phyloP scores from a whole-genome alignment of 2,329 filamentous ascomycete genomes.

The Pyrenophora seminiperda region DNA sequence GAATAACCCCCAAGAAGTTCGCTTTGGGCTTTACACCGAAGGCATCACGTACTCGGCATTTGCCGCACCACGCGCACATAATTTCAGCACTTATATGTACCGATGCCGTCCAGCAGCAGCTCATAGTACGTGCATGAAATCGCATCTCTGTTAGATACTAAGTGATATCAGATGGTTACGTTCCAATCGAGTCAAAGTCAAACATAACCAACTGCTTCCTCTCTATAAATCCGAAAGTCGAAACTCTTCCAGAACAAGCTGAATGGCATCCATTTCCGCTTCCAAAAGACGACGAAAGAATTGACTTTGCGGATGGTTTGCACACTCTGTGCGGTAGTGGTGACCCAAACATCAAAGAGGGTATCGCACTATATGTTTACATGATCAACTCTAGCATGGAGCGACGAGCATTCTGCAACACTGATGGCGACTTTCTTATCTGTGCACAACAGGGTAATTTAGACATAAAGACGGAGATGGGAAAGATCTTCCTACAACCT shows the following conservation, averaged over 20 bases:
- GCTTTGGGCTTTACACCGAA: conserved; percentile 55
- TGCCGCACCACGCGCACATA: conserved; percentile 49
- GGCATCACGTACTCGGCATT: conserved; percentile 54
- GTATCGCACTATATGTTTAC: conserved; percentile 58
- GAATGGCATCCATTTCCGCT: conserved; percentile 54
- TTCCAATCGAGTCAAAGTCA: conserved; percentile 36
- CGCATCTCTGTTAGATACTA: conserved; percentile 10
- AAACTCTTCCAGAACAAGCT: conserved; percentile 57
- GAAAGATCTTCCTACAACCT: conserved; percentile 46
- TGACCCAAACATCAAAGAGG: conserved; percentile 57
- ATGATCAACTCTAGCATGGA: conserved; percentile 55
- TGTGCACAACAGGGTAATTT: conserved; percentile 45
- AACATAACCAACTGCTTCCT: conserved; percentile 53
- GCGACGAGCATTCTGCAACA: conserved; percentile 54
- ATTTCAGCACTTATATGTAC: conserved; percentile 55
- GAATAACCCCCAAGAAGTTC: conserved; percentile 51
- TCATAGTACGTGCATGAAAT: conserved; percentile 37
- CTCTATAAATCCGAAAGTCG: conserved; percentile 54
- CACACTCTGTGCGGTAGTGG: conserved; percentile 58
- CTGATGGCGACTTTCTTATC: conserved; percentile 49
- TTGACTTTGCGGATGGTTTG: conserved; percentile 57
- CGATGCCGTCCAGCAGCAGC: conserved; percentile 52
- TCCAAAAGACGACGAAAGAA: conserved; percentile 43
- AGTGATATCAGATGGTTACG: conserved; percentile 32
- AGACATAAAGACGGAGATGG: conserved; percentile 49